Evolutionary conservation across 1,284 basidiomycete species (phyloP), one percentile per base, ranked within the genome.

Genomic region (Trametes sp.): DNA sequence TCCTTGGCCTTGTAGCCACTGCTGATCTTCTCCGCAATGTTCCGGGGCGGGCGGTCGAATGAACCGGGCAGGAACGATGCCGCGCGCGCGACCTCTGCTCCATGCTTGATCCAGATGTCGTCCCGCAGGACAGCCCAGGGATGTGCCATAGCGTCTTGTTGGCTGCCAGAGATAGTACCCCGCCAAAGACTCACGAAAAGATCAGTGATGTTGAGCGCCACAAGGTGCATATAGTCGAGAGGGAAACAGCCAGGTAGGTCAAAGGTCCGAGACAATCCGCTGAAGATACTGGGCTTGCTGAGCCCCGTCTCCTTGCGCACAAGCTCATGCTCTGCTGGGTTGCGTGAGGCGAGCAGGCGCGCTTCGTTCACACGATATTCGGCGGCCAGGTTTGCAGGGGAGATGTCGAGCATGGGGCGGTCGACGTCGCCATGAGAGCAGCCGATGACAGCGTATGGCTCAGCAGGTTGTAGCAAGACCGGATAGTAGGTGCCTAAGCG

Each of bases 151-250:
- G 23, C 10, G n/a, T 49, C 48, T 16, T n/a, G 26, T 1, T 8
- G 10, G 6, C 24, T 26, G 14, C 38, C 26, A 5, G 19, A 5
- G 8, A 51, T 21, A 3, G 56, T 65, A 7, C 72, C 64, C 26
- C 67, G 67, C 73, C 71, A 72, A 19, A 76, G 56, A n/a, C 45
- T 10, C 24, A 73, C 31, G 21, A 76, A 49, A 8, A 76, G 69
- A n/a, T 73, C 72, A 14, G 71, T 29, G 13, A 74, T 58, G 63
- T 78, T 77, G 16, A 77, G 55, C 9, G 67, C 23, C 19, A 57
- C 46, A 7, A 72, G 54, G 58, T 78, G 76, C 76, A 78, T 77
- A 49, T 65, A n/a, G 56, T 73, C 65, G 1, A 35, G n/a, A 19
- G 21, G n/a, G 14, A 38, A 51, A 21, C 50, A 23, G n/a, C 10